Evolutionary conservation across 2,329 filamentous ascomycete genomes (phyloP), one percentile per base, ranked within the genome.

Genomic region (Purpureocillium takamizusanense): DNA sequence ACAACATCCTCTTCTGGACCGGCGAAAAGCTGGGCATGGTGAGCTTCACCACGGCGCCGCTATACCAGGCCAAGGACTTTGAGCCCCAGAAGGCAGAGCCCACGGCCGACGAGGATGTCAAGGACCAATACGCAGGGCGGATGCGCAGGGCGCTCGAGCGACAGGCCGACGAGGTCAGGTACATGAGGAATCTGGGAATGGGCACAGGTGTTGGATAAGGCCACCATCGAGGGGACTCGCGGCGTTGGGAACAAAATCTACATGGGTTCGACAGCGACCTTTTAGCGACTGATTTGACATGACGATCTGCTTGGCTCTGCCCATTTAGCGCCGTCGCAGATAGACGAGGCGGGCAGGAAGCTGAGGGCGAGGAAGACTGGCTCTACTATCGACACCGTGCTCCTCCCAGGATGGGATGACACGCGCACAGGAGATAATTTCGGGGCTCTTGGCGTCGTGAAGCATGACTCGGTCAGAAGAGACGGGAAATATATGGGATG

Each of bases 1-100:
- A 87, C 51, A 82, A 90, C 49, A 60, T 95, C 11, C 59, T 94
- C 4, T 69, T 95, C 34, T 95, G 88, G 88, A 95, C 88, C 0
- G 89, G 87, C 14, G 87, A 94, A 42, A 81, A 80, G 46, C 65
- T 95, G 34, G 89, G 87, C 1, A 67, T 92, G 41, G 59, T 94
- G 15, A 70, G 64, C 39, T 85, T 85, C 53, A 76, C 78, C 1
- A 61, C 66, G 30, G 53, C 60, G 51, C 59, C 70, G 4, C 65
- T 69, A 1, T 76, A 72, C 46, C 58, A 54, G 7, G 54, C 66
- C 1, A 65, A 69, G 7, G 70, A 72, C 36, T 78, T 79, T 50
- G 69, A 73, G 39, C 57, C 41, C n/a, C 52, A 59, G 33, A 63
- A 66, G 14, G 66, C 69, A 40, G 67, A 74, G 49, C 52, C 59